phyloP scores from a whole-genome alignment of 2,329 filamentous ascomycete species.

The Sordariomycetes sp. region DNA sequence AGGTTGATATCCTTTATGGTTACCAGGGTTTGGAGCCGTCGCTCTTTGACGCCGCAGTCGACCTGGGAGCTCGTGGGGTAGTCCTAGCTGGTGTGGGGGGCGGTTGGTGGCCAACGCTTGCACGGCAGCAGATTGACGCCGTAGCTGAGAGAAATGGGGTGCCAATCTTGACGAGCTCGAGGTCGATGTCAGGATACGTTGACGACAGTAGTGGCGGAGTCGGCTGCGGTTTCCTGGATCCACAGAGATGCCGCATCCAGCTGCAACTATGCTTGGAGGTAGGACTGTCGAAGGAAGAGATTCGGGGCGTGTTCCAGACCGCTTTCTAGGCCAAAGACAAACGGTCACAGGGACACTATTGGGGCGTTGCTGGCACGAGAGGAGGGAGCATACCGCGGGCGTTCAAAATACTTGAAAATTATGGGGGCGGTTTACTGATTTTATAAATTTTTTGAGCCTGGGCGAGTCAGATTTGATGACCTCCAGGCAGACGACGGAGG shows the following conservation, averaged over 20 bases:
- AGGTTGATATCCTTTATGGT: constrained; percentile 47
- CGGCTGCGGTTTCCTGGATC: constrained; percentile 44
- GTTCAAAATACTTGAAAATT: too few species aligned
- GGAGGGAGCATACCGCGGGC: too few species aligned
- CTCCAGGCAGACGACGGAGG: too few species aligned
- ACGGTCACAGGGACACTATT: too few species aligned
- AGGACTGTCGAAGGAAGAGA: constrained; percentile 15
- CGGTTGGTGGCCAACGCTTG: constrained; percentile 34
- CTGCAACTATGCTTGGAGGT: constrained; percentile 30
- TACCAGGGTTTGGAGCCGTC: constrained; percentile 41
- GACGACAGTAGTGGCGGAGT: constrained; percentile 26
- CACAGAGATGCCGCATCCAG: constrained; percentile 44
- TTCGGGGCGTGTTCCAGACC: constrained; percentile 16
- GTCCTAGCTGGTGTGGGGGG: constrained; percentile 47
- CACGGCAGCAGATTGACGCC: constrained; percentile 27
- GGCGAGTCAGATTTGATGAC: too few species aligned
- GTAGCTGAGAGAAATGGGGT: constrained; percentile 31
- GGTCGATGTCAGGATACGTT: constrained; percentile 44
- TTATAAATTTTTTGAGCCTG: too few species aligned
- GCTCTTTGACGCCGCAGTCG: constrained; percentile 37
- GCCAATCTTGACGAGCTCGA: constrained; percentile 40
- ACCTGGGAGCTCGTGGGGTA: constrained; percentile 40
- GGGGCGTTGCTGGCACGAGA: too few species aligned
- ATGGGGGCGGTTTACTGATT: too few species aligned
- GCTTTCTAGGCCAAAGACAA: too few species aligned